phyloP scores from a whole-genome alignment of 2,329 filamentous ascomycete species.

The Berkeleyomyces basicola region DNA sequence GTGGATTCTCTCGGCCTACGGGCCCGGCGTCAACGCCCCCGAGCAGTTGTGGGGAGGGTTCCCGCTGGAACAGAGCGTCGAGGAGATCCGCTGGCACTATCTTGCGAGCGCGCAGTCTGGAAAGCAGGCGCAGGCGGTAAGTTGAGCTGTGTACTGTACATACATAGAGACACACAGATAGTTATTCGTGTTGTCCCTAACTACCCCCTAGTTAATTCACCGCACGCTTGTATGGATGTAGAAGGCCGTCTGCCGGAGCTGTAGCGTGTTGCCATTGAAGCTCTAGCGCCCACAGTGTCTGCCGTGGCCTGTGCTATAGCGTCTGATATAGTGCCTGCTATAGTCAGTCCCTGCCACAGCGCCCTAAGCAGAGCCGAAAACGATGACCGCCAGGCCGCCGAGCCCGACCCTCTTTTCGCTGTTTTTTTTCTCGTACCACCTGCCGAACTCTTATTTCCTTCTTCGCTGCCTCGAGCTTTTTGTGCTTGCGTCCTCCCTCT shows the following conservation, averaged over 20 bases:
- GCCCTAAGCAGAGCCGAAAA: not conserved
- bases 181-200: too few species aligned
- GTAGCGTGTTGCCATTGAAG: not conserved
- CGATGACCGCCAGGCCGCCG: too few species aligned
- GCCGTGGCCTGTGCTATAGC: not conserved
- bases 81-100: constrained; percentile 72
- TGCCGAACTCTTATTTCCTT: not conserved
- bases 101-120: constrained; percentile 41
- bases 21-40: constrained; percentile 58
- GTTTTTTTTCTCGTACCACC: not conserved
- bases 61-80: constrained; percentile 67
- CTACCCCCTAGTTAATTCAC: too few species aligned
- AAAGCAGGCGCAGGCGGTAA: constrained; percentile 37
- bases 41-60: constrained; percentile 70
- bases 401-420: not conserved
- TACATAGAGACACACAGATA: too few species aligned
- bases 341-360: not conserved
- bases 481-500: not conserved
- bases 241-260: not conserved
- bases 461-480: constrained; percentile 1
- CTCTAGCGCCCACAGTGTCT: not conserved
- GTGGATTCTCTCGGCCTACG: constrained; percentile 82
- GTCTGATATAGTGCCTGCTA: too few species aligned
- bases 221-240: not conserved
- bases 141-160: constrained; percentile 14